These are phyloP conservation scores for Syncephalis plumigaleata DNA, from an alignment of 371 early-diverging fungal genomes.

Conservation along the genomic window DNA sequence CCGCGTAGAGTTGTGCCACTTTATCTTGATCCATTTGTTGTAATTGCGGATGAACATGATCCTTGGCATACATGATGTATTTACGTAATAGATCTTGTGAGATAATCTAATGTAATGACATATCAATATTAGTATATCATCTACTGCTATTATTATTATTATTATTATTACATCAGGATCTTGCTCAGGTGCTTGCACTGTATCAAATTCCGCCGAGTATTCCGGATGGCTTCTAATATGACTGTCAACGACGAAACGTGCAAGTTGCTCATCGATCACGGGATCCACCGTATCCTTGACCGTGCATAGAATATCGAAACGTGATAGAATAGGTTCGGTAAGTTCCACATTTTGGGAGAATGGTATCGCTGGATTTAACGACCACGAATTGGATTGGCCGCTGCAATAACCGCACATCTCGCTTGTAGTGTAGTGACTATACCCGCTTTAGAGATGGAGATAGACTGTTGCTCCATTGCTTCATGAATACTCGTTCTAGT, in stretches of 20 bases:
- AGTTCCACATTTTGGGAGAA: slow-evolving; percentile 98
- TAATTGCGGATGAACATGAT: slow-evolving; percentile 71
- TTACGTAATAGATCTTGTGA: slow-evolving; percentile 82
- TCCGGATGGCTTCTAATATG: slow-evolving; percentile 83
- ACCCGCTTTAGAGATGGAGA: slow-evolving; percentile 97
- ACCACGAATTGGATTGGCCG: slow-evolving; percentile 97
- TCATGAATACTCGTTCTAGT: slow-evolving; percentile 90
- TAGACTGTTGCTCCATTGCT: slow-evolving; percentile 99
- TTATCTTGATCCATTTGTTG: slow-evolving; percentile 80
- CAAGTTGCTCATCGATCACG: slow-evolving; percentile 78
- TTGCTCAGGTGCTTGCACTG: slow-evolving; percentile 11
- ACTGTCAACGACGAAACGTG: slow-evolving; percentile 84
- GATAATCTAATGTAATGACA: slow-evolving; percentile 27
- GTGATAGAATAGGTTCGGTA: slow-evolving; percentile 96
- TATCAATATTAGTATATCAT: neutral
- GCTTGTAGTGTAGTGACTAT: slow-evolving; percentile 95
- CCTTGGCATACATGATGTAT: slow-evolving; percentile 95
- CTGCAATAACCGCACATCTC: slow-evolving; percentile 92
- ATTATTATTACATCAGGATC: slow-evolving; percentile 17
- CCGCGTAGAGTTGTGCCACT: slow-evolving; percentile 73
- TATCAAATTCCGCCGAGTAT: slow-evolving; percentile 12
- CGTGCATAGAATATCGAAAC: slow-evolving; percentile 99
- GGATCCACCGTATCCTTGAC: slow-evolving; percentile 90
- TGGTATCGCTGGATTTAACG: slow-evolving; percentile 91
- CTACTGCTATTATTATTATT: too few species aligned